phyloP scores from a whole-genome alignment of 495 filamentous ascomycete species.

The Penicillium canescens region DNA sequence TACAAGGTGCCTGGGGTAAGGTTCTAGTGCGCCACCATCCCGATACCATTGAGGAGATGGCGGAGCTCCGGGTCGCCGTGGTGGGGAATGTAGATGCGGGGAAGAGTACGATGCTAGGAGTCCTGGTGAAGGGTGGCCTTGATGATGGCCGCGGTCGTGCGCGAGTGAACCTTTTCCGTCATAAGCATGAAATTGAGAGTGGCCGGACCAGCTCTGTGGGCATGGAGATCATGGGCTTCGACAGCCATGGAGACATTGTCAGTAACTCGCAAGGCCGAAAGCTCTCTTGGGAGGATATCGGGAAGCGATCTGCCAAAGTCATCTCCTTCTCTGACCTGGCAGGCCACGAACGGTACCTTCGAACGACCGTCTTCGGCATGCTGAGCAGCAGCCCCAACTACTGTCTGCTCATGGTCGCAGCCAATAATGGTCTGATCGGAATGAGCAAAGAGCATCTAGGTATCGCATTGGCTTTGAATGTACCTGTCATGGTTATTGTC shows the following conservation, averaged over 20 bases:
- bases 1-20: conserved; percentile 75
- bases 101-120: conserved; percentile 95
- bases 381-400: conserved; percentile 96
- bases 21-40: conserved; percentile 77
- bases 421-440: conserved; percentile 94
- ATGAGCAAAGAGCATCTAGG: conserved; percentile 99
- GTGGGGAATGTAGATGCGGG: conserved; percentile 98
- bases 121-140: conserved; percentile 91
- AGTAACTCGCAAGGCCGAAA: conserved; percentile 80
- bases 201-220: conserved; percentile 95
- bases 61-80: conserved; percentile 95
- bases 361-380: conserved; percentile 95
- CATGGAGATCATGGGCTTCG: conserved; percentile 99
- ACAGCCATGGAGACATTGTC: conserved; percentile 83
- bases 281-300: conserved; percentile 97
- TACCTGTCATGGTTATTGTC: conserved; percentile 96
- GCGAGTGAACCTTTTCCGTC: conserved; percentile 93
- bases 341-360: conserved; percentile 91
- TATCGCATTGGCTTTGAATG: conserved; percentile 91
- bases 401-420: conserved; percentile 96
- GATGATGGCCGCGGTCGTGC: conserved; percentile 95
- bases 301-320: conserved; percentile 89
- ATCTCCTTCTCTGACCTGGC: conserved; percentile 96
- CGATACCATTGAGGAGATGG: conserved; percentile 76
- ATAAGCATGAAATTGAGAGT: conserved; percentile 96